A percentile compares a stretch with the other conserved stretches of the same genome.
Conservation (phyloP, 768 basidiomycete genomes). For the Gautieria morchelliformis region DNA sequence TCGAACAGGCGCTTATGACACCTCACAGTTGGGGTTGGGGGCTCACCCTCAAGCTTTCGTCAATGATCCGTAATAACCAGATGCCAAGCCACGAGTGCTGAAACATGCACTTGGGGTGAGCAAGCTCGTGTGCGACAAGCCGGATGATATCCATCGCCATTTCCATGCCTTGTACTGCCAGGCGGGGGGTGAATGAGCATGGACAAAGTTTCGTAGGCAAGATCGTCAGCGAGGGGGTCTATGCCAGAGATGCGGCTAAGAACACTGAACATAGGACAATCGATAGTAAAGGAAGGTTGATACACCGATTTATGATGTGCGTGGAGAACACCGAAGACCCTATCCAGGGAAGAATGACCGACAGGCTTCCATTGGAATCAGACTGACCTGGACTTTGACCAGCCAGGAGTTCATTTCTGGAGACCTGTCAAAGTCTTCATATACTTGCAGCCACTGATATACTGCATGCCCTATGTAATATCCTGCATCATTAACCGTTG, state of each 20-base stretch:
- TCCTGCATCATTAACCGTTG: not conserved
- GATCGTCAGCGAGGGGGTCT: not conserved
- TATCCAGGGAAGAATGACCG: not conserved
- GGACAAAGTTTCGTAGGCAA: not conserved
- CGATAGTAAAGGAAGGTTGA: not conserved
- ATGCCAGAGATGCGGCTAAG: not conserved
- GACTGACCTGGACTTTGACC: not conserved
- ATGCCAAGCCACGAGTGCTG: constrained; percentile 4
- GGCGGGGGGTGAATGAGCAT: not conserved
- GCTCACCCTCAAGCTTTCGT: not conserved
- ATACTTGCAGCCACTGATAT: not conserved
- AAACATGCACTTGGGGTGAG: not conserved
- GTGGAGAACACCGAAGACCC: not conserved
- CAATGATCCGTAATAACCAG: not conserved
- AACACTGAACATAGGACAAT: not conserved
- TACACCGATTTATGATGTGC: not conserved
- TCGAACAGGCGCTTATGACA: too few relatives aligned
- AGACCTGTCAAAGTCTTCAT: not conserved
- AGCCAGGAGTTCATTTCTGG: not conserved
- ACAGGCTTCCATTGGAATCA: not conserved
- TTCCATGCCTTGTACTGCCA: not conserved
- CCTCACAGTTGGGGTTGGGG: not conserved
- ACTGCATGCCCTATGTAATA: not conserved
- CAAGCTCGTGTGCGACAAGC: not conserved
- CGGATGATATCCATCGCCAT: not conserved